Conservation (phyloP, 805 yeast genomes). For the Yamadazyma ubonensis region DNA sequence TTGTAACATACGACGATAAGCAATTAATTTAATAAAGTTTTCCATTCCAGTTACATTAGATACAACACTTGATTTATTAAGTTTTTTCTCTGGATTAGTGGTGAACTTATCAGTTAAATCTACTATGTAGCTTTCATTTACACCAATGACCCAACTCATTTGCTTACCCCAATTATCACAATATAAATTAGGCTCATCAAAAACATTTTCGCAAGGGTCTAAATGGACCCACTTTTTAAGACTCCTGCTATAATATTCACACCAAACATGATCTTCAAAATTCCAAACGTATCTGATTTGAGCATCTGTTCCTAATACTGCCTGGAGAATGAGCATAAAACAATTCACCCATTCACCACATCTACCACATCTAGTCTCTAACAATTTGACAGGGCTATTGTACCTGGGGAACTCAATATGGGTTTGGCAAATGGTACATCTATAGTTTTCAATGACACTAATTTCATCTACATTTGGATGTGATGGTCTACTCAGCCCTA, state of each 20-base stretch:
- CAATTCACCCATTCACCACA: slow-evolving; percentile 97
- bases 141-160: slow-evolving; percentile 85
- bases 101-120: slow-evolving; percentile 77
- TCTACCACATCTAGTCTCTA: slow-evolving; percentile 68
- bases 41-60: slow-evolving; percentile 41
- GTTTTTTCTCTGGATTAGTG: slow-evolving; percentile 19
- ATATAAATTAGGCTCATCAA: slow-evolving; percentile 77
- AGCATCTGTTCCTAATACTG: slow-evolving; percentile 49
- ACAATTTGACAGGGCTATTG: slow-evolving; percentile 60
- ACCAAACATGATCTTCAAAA: slow-evolving; percentile 94
- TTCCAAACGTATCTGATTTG: slow-evolving; percentile 76
- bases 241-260: slow-evolving; percentile 71
- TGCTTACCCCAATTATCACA: slow-evolving; percentile 88
- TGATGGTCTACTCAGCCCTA: slow-evolving; percentile 41
- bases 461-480: slow-evolving; percentile 43
- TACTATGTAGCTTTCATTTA: slow-evolving; percentile 55
- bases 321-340: slow-evolving; percentile 65
- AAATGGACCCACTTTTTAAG: slow-evolving; percentile 79
- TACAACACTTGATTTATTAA: slow-evolving; percentile 40
- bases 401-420: slow-evolving; percentile 71
- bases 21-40: slow-evolving; percentile 30
- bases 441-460: slow-evolving; percentile 59
- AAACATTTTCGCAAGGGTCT: slow-evolving; percentile 85
- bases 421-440: slow-evolving; percentile 52
- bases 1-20: slow-evolving; percentile 4